Evolutionary conservation across 108 stramenopile genomes (phyloP).

Genomic region (Mediolabrus comicus): DNA sequence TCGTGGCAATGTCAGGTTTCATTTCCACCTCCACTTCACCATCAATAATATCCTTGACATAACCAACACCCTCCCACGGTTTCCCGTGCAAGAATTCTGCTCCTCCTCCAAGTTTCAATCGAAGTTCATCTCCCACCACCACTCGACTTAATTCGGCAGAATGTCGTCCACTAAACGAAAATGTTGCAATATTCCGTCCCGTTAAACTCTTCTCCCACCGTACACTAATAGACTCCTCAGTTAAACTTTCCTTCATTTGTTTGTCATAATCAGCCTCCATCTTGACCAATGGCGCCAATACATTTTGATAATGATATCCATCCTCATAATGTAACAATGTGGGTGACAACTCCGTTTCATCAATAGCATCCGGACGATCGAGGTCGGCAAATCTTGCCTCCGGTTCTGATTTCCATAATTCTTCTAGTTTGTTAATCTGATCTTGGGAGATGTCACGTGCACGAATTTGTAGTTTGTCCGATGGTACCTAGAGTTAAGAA

Average conservation of each 20-base stretch:
- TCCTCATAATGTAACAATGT: conserved; percentile 92
- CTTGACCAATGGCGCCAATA: conserved; percentile 96
- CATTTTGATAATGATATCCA: conserved; percentile 98
- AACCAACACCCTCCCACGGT: conserved; percentile 90
- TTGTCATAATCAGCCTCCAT: conserved; percentile 98
- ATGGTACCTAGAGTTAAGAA: conserved; percentile 51
- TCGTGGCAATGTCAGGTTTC: conserved; percentile 34
- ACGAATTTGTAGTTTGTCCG: conserved; percentile 73
- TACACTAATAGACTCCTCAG: conserved; percentile 86
- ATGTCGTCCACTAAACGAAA: conserved; percentile 74
- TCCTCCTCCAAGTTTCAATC: conserved; percentile 79
- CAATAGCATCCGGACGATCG: conserved; percentile 77
- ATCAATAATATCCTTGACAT: conserved; percentile 88
- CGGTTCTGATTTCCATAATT: conserved; percentile 93
- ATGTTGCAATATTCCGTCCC: conserved; percentile 84
- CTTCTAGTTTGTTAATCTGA: conserved; percentile 94
- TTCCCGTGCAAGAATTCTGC: conserved; percentile 81
- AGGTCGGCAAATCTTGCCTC: conserved; percentile 91
- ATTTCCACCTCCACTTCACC: conserved; percentile 93
- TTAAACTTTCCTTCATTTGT: conserved; percentile 89
- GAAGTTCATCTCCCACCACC: conserved; percentile 94
- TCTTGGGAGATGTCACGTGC: conserved; percentile 85
- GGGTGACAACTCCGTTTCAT: conserved; percentile 86
- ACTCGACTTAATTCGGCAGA: conserved; percentile 76
- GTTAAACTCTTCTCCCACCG: conserved; percentile 92